Evolutionary conservation across 805 yeast genomes (phyloP).

Genomic region (Hanseniaspora guilliermondii): DNA sequence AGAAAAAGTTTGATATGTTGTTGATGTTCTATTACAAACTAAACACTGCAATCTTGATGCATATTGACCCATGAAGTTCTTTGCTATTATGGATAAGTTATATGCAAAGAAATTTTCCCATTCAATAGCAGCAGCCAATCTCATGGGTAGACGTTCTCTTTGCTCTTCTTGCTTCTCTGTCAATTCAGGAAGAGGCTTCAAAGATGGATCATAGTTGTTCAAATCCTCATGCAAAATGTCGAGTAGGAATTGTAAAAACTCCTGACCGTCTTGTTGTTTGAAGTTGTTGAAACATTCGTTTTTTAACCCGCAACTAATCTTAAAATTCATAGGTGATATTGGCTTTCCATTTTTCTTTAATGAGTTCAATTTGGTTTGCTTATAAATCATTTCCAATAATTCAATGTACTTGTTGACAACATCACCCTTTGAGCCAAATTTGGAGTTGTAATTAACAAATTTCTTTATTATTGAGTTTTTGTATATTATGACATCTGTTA

Average conservation of each 20-base stretch:
- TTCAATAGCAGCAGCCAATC: conserved; percentile 76
- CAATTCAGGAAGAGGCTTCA: conserved; percentile 31
- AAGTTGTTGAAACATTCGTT: conserved; percentile 68
- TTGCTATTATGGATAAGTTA: conserved; percentile 69
- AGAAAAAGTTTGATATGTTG: conserved; percentile 75
- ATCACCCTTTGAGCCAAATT: conserved; percentile 69
- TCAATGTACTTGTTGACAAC: conserved; percentile 57
- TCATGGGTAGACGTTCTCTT: conserved; percentile 59
- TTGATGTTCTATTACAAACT: conserved; percentile 62
- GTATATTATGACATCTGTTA: conserved; percentile 49
- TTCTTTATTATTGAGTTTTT: conserved; percentile 39
- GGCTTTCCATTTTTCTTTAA: conserved; percentile 21
- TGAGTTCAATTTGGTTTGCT: conserved; percentile 22
- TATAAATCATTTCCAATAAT: conserved; percentile 43
- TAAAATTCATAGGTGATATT: conserved; percentile 53
- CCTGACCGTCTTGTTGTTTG: conserved; percentile 89
- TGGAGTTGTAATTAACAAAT: conserved; percentile 60
- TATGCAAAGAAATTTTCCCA: conserved; percentile 80
- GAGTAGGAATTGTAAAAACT: conserved; percentile 71
- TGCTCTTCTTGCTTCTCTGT: conserved; percentile 58
- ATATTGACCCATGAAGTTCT: conserved; percentile 79
- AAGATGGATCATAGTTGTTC: conserved; percentile 32
- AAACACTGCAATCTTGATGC: conserved; percentile 65
- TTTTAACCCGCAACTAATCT: conserved; percentile 52
- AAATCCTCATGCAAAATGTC: conserved; percentile 89